A percentile compares a stretch with the other conserved stretches of the same genome.
Conservation (phyloP, 441 rosid species). For the Corymbia citriodora region DNA sequence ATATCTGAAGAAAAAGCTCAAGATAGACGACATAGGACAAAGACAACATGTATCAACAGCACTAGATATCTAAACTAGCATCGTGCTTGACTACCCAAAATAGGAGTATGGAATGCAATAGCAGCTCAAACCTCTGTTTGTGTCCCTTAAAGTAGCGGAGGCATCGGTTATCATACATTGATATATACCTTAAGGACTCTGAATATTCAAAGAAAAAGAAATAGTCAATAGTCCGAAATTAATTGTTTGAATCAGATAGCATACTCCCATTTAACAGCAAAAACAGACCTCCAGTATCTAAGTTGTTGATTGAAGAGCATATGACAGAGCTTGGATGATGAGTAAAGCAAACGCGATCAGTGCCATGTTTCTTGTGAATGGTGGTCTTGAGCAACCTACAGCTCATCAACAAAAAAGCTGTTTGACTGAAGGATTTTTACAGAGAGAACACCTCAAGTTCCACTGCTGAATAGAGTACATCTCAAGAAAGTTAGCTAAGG, state of each 20-base stretch:
- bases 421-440: neutral
- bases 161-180: slow-evolving; percentile 90
- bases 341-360: slow-evolving; percentile 91
- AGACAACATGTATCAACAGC: neutral
- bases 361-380: slow-evolving; percentile 82
- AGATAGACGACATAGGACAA: neutral
- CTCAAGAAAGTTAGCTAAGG: neutral
- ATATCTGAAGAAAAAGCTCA: neutral
- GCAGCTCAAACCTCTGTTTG: slow-evolving; percentile 60
- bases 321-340: slow-evolving; percentile 93
- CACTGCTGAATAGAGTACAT: neutral
- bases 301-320: slow-evolving; percentile 76
- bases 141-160: slow-evolving; percentile 98
- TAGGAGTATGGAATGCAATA: neutral
- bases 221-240: neutral
- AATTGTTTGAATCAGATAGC: neutral
- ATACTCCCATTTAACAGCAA: neutral
- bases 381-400: slow-evolving; percentile 90
- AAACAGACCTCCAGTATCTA: slow-evolving; percentile 76
- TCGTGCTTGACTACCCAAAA: neutral
- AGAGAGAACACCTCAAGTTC: neutral
- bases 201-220: neutral
- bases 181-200: slow-evolving; percentile 83
- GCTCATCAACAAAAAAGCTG: neutral
- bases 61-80: neutral